Percentiles rank a stretch among this genome's conserved stretches.
phyloP scores from a whole-genome alignment of 2,329 filamentous ascomycete genomes.

The Pyrenophora seminiperda region DNA sequence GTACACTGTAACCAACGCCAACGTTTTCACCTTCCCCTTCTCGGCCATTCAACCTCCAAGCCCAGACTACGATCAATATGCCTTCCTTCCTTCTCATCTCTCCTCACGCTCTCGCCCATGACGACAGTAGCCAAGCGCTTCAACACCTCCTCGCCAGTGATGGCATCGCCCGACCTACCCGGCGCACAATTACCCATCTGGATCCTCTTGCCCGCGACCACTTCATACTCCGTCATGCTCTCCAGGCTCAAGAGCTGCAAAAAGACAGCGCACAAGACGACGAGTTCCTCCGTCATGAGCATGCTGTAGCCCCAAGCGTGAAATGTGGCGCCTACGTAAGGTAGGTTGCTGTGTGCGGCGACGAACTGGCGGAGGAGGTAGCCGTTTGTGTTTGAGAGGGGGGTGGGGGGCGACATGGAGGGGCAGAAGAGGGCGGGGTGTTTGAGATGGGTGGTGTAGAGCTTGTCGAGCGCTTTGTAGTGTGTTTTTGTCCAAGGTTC shows the following conservation, averaged over 20 bases:
- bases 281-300: constrained; percentile 36
- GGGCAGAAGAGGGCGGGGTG: constrained; percentile 41
- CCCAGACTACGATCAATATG: constrained; percentile 24
- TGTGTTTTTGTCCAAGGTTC: constrained; percentile 50
- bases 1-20: too few species aligned
- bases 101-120: constrained; percentile 40
- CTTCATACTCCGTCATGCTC: constrained; percentile 35
- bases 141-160: constrained; percentile 36
- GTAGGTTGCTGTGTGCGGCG: constrained; percentile 18
- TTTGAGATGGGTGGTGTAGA: constrained; percentile 42
- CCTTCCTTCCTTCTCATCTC: constrained; percentile 42
- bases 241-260: constrained; percentile 39
- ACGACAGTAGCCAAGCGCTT: constrained; percentile 42
- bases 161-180: constrained; percentile 26
- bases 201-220: constrained; percentile 28
- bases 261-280: constrained; percentile 45
- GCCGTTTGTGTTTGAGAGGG: constrained; percentile 36
- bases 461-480: constrained; percentile 46
- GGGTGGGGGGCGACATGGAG: constrained; percentile 21
- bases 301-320: constrained; percentile 46
- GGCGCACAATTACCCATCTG: constrained; percentile 38
- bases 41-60: constrained; percentile 23
- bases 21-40: constrained; percentile 7
- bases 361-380: constrained; percentile 36
- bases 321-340: constrained; percentile 37